These are phyloP conservation scores for sunflower (Helianthus annuus) DNA, from an alignment of 129 eudicot species.

Conservation along the genomic window HanXRQr2.0-SUNRISE NC_035447.2:44127429-44127928, in stretches of 20 bases:
- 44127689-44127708: constrained; percentile 79
- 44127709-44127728: constrained; percentile 65
- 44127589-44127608: constrained; percentile 68
- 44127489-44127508: constrained; percentile 2
- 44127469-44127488: constrained; percentile 76
- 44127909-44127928: constrained; percentile 41
- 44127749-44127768: constrained; percentile 79
- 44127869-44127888: constrained; percentile 59
- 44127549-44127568: neutral
- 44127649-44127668: constrained; percentile 75
- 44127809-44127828: constrained; percentile 88
- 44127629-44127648: constrained; percentile 88
- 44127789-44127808: constrained; percentile 66
- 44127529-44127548: neutral
- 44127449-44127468: constrained; percentile 69
- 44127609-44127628: constrained; percentile 76
- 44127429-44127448: constrained; percentile 76
- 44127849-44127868: constrained; percentile 76
- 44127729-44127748: constrained; percentile 80
- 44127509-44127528: neutral
- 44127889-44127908: constrained; percentile 1
- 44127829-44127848: constrained; percentile 85
- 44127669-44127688: constrained; percentile 77
- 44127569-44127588: constrained; percentile 79
- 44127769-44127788: constrained; percentile 86